These are phyloP conservation scores for Trichoderma koningii DNA, from an alignment of 2,329 filamentous ascomycete genomes.

Conservation along the genomic window DNA sequence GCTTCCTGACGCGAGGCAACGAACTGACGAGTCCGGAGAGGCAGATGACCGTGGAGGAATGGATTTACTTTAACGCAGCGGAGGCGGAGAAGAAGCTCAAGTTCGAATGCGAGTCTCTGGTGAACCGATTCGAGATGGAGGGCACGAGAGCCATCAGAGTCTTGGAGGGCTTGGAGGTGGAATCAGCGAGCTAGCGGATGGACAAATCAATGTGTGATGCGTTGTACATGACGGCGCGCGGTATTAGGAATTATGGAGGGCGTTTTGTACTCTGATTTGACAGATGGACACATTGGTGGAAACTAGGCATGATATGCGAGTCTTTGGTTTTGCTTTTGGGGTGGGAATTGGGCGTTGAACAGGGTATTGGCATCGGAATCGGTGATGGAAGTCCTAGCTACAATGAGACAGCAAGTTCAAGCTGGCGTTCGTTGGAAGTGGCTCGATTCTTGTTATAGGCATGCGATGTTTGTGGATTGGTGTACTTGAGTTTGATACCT, in stretches of 20 bases:
- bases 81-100: conserved; percentile 78
- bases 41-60: conserved; percentile 90
- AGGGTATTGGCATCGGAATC: background rate
- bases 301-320: conserved; percentile 1
- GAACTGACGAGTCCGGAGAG: conserved; percentile 75
- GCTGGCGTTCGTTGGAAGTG: background rate
- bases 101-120: conserved; percentile 78
- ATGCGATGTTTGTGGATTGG: background rate
- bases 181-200: conserved; percentile 37
- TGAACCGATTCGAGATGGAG: conserved; percentile 80
- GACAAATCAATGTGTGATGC: conserved; percentile 10
- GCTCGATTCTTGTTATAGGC: background rate
- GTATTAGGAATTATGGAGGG: background rate
- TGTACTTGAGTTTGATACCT: no score
- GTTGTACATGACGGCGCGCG: conserved; percentile 18
- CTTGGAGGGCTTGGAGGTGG: conserved; percentile 70
- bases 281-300: conserved; percentile 18
- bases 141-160: conserved; percentile 75
- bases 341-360: conserved; percentile 4
- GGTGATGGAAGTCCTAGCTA: background rate
- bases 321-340: conserved; percentile 17
- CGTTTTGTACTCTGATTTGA: conserved; percentile 7
- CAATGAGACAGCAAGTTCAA: conserved; percentile 3
- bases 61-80: conserved; percentile 80
- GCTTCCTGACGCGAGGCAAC: conserved; percentile 56